Base-by-base conservation (phyloP, 1,284 basidiomycete species). In the Amylostereum chailletii region DNA sequence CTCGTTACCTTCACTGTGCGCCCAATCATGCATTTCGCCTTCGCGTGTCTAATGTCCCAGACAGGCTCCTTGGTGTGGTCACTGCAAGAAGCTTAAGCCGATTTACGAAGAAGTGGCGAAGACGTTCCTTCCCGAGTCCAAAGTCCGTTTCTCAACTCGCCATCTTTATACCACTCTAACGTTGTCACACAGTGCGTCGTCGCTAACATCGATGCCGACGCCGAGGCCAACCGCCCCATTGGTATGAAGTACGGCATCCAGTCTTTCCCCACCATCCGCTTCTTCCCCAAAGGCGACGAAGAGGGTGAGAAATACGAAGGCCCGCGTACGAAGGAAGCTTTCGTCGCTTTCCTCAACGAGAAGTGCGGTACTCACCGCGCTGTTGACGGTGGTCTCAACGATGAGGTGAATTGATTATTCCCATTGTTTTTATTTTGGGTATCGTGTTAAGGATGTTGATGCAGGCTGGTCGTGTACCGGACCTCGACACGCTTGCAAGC, bases 221-320 rank as follows among this genome's bases (percentile, higher is more conserved):
- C 87, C 47, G 76, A 81, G 53, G 73, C 75, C 59, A 95, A 96
- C 76, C 77, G 79, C 58, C 79, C 76, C 30, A 68, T 97, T 51
- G 84, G 86, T n/a, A 59, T 67, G 45, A 79, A 81, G 59, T 94
- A 92, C 63, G 86, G 75, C 9, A 76, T 96, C 53, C 65, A 68
- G 38, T 79, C 81, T 53, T 89, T 80, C 82, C 95, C 95, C 0
- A 98, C 94, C 11, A 82, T 99, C 72, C 94, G 90, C 67, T 96
- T 95, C 76, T 97, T 94, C 83, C 77, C 90, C 60, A 85, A 85
- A 63, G 90, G 75, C 53, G 53, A 56, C 40, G 62, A 65, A 55
- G 71, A 79, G 55, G 79, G 81, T 8, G 70, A 82, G 49, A 70
- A 68, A 27, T 96, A 96, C 66, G 75, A 81, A 11, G 79, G 79